These are phyloP conservation scores for Zygnema cylindricum DNA, from an alignment of 139 green algal genomes.

Conservation along the genomic window DNA sequence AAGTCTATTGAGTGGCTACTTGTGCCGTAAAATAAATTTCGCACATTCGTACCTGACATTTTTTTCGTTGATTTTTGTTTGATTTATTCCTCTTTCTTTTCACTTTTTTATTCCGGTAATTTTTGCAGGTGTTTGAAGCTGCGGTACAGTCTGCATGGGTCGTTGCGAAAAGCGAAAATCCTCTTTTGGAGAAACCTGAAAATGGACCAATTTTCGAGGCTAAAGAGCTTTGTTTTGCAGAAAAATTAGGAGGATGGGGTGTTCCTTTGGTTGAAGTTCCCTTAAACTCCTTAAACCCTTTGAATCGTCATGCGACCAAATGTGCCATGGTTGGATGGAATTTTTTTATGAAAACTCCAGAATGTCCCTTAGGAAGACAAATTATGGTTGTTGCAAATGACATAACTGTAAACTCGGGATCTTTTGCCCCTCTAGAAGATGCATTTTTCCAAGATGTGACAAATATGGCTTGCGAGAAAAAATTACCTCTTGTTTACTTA, in stretches of 20 bases:
- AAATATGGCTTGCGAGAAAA: conserved; percentile 78
- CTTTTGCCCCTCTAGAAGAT: conserved; percentile 91
- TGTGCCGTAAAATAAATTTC: too few relatives aligned
- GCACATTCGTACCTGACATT: too few relatives aligned
- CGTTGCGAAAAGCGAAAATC: too few relatives aligned
- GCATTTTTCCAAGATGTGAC: conserved; percentile 85
- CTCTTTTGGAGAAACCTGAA: too few relatives aligned
- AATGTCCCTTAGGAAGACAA: conserved; percentile 74
- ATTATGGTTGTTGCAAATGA: conserved; percentile 95
- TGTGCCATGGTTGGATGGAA: conserved; percentile 87
- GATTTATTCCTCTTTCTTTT: too few relatives aligned
- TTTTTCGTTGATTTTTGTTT: too few relatives aligned
- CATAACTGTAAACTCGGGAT: conserved; percentile 88
- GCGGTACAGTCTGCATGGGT: too few relatives aligned
- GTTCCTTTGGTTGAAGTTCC: background rate
- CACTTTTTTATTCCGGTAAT: too few relatives aligned
- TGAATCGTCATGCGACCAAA: background rate
- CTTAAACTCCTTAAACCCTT: background rate
- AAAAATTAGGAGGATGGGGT: background rate
- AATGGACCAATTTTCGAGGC: conserved; percentile 2
- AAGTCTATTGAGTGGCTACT: too few relatives aligned
- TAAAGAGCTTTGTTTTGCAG: conserved; percentile 17
- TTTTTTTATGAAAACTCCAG: conserved; percentile 85
- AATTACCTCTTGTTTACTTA: conserved; percentile 93
- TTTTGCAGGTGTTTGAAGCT: too few relatives aligned